These are phyloP conservation scores for Nicotiana benthamiana DNA, from an alignment of 257 asterid genomes.

Conservation along the genomic window DNA sequence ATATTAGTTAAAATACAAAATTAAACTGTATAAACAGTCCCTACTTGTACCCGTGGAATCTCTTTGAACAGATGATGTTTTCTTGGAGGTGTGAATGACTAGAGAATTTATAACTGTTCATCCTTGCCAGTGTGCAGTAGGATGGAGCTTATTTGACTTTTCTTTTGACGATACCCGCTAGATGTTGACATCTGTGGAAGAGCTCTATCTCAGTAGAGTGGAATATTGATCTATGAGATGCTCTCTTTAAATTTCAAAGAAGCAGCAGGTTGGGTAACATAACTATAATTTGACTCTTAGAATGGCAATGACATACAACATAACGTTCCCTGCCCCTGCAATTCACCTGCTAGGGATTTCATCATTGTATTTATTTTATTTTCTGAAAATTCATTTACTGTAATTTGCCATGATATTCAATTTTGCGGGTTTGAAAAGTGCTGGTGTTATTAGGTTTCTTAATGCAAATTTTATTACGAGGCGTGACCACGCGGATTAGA, in stretches of 20 bases:
- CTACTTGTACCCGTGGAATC: background rate
- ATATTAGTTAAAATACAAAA: background rate
- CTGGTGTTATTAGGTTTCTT: background rate
- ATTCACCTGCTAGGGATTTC: background rate
- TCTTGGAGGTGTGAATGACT: background rate
- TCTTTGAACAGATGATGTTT: background rate
- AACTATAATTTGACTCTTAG: background rate
- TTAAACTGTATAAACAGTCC: background rate
- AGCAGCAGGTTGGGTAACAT: background rate
- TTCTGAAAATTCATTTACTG: background rate
- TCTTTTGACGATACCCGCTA: background rate
- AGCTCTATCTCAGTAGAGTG: background rate
- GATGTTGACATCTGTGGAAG: background rate
- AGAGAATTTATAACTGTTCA: background rate
- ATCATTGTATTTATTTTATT: background rate
- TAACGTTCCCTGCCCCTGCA: background rate
- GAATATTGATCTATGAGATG: background rate
- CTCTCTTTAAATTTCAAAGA: background rate
- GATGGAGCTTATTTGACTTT: background rate
- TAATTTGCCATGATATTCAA: background rate
- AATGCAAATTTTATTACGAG: background rate
- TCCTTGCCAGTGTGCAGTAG: background rate
- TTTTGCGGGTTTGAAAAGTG: background rate
- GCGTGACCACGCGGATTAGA: background rate
- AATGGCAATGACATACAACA: background rate